A percentile compares a stretch with the other conserved stretches of the same genome.
These are phyloP conservation scores for Massariosphaeria phaeospora DNA, from an alignment of 495 filamentous ascomycete species.

Conservation along the genomic window DNA sequence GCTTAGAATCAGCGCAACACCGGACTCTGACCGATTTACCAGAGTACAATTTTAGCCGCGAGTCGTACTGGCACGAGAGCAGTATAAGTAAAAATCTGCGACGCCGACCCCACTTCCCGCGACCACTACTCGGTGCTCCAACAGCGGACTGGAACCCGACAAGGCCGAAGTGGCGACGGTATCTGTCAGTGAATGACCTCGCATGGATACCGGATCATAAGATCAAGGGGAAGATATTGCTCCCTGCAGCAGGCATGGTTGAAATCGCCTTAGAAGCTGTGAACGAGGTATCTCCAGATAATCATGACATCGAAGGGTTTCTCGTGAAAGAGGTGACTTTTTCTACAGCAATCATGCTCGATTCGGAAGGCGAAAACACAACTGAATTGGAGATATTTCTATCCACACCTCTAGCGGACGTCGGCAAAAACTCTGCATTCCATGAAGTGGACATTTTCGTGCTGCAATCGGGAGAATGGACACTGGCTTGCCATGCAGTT, in stretches of 20 bases:
- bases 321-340: neutral
- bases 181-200: neutral
- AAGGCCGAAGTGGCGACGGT: neutral
- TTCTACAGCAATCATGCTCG: neutral
- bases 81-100: neutral
- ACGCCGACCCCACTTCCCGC: neutral
- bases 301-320: neutral
- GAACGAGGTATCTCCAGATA: neutral
- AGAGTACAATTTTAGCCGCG: slow-evolving; percentile 6
- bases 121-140: neutral
- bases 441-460: neutral
- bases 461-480: neutral
- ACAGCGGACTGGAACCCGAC: neutral
- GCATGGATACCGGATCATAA: slow-evolving; percentile 14
- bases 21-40: slow-evolving; percentile 12
- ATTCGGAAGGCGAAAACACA: neutral
- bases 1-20: neutral
- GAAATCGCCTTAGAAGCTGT: slow-evolving; percentile 12
- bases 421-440: neutral
- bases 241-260: slow-evolving; percentile 11
- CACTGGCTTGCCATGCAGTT: neutral
- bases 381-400: neutral
- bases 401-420: neutral
- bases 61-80: slow-evolving; percentile 5
- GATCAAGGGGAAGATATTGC: neutral